These are phyloP conservation scores for Penicillium sp. DNA, from an alignment of 2,329 filamentous ascomycete genomes.

Conservation along the genomic window DNA sequence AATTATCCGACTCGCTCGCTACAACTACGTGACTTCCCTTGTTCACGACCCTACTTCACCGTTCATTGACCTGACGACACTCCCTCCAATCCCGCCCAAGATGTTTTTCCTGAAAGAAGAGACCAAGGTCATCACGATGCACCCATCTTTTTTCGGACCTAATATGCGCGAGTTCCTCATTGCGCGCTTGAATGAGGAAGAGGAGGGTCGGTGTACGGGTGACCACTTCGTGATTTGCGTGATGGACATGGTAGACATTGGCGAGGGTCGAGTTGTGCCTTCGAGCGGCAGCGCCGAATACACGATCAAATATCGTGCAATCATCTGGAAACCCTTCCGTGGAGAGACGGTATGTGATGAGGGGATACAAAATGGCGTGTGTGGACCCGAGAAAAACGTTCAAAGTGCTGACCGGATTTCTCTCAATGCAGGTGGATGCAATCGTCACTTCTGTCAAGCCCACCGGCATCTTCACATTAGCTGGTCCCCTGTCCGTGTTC, in stretches of 20 bases:
- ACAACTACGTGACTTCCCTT: too few species aligned
- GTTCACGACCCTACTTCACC: too few species aligned
- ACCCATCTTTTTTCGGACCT: constrained; percentile 93
- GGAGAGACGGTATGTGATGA: constrained; percentile 79
- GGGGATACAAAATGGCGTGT: constrained; percentile 3
- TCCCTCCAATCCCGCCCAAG: constrained; percentile 21
- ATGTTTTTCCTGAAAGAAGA: constrained; percentile 99
- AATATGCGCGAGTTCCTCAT: constrained; percentile 90
- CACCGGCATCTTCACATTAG: constrained; percentile 67
- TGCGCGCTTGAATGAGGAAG: constrained; percentile 81
- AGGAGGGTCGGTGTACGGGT: constrained; percentile 91
- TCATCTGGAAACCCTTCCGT: constrained; percentile 96
- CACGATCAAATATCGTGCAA: constrained; percentile 87
- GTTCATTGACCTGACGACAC: too few species aligned
- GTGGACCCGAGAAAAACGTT: too few species aligned
- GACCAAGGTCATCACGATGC: constrained; percentile 87
- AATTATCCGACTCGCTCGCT: too few species aligned
- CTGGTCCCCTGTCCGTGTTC: constrained; percentile 45
- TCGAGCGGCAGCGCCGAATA: constrained; percentile 91
- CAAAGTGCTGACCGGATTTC: constrained; percentile 21
- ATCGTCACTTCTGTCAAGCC: constrained; percentile 87
- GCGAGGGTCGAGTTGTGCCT: constrained; percentile 84
- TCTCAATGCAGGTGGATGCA: constrained; percentile 68
- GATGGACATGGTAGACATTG: constrained; percentile 93
- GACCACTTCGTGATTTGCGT: constrained; percentile 98